These are phyloP conservation scores for Camelina hispida DNA, from an alignment of 345 rosid species.

Conservation along the genomic window DNA sequence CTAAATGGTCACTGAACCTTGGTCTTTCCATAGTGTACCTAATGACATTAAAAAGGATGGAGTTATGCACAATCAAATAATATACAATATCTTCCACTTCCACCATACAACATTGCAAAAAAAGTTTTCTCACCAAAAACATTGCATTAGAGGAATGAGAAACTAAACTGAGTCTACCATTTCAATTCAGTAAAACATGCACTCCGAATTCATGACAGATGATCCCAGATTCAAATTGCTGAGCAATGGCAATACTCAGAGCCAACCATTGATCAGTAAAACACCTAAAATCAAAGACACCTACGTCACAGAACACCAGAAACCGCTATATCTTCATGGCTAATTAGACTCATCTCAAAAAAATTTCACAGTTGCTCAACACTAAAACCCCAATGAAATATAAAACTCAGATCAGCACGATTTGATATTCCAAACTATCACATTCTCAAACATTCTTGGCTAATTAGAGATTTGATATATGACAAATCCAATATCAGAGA, in stretches of 20 bases:
- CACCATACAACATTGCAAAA: not conserved
- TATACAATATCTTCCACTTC: not conserved
- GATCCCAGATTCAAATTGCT: constrained; percentile 19
- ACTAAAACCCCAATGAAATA: not conserved
- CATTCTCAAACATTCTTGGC: not conserved
- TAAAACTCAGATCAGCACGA: constrained; percentile 7
- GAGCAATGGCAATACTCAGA: not conserved
- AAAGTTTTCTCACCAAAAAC: not conserved
- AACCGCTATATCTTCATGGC: not conserved
- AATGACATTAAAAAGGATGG: constrained; percentile 11
- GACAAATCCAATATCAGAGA: constrained; percentile 1
- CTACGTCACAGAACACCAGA: constrained; percentile 9
- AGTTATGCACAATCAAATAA: constrained; percentile 4
- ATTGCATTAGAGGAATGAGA: not conserved
- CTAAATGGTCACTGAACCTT: constrained; percentile 85
- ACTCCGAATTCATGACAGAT: not conserved
- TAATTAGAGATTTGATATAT: constrained; percentile 33
- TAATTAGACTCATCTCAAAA: constrained; percentile 1
- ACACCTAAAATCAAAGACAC: not conserved
- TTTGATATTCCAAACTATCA: constrained; percentile 7
- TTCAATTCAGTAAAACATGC: not conserved
- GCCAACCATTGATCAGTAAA: not conserved
- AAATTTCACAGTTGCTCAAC: not conserved
- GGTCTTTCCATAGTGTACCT: constrained; percentile 98
- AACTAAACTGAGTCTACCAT: not conserved